Percentiles rank a stretch among this genome's conserved stretches.
Evolutionary conservation across 495 filamentous ascomycete species (phyloP).

Genomic region (Cryomyces antarcticus): DNA sequence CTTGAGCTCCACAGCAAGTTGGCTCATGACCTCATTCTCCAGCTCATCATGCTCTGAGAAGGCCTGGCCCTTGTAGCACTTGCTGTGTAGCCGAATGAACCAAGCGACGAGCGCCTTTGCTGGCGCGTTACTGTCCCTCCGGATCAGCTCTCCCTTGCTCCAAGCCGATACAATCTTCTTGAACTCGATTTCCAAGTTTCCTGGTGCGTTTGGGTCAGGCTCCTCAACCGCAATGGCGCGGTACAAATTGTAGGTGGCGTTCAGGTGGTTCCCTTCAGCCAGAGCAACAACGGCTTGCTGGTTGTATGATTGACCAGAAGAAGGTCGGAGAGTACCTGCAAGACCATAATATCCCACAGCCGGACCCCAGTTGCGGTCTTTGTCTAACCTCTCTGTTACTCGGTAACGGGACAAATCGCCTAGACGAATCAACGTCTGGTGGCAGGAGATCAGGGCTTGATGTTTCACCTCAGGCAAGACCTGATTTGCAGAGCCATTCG

Average conservation of each 20-base stretch:
- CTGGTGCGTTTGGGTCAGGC: constrained; percentile 48
- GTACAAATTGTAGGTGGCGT: constrained; percentile 76
- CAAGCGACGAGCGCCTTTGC: constrained; percentile 42
- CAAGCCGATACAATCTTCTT: constrained; percentile 44
- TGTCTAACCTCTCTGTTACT: constrained; percentile 41
- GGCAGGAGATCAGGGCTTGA: constrained; percentile 50
- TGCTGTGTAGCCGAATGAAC: constrained; percentile 78
- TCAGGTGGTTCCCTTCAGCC: constrained; percentile 54
- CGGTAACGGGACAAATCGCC: constrained; percentile 88
- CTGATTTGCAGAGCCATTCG: no score
- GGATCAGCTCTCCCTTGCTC: constrained; percentile 36
- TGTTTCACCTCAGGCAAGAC: constrained; percentile 24
- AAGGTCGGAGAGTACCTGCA: constrained; percentile 56
- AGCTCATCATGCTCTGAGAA: constrained; percentile 62
- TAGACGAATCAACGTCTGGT: constrained; percentile 64
- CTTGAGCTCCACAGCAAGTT: constrained; percentile 52
- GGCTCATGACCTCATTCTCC: constrained; percentile 67
- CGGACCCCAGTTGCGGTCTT: constrained; percentile 55
- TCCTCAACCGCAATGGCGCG: constrained; percentile 51
- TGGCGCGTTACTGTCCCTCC: constrained; percentile 9
- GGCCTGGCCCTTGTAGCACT: constrained; percentile 52
- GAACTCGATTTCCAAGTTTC: constrained; percentile 67
- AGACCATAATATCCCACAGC: constrained; percentile 73
- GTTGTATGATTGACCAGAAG: constrained; percentile 64
- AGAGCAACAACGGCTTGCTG: constrained; percentile 72